Evolutionary conservation across 371 early-diverging fungal genomes (phyloP).

Genomic region (Haplosporangium sp.): DNA sequence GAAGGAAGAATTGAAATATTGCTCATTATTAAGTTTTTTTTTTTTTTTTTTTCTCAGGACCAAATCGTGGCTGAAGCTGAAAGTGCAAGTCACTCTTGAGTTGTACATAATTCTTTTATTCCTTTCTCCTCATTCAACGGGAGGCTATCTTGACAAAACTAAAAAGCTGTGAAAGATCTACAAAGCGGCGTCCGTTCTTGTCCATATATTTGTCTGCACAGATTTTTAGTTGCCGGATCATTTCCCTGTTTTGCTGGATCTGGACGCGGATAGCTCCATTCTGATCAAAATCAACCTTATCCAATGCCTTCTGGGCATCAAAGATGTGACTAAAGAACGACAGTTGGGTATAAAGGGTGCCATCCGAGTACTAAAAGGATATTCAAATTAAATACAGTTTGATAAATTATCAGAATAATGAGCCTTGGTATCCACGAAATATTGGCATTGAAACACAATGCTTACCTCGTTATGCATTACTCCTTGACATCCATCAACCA

Average conservation of each 20-base stretch:
- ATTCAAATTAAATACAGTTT: neutral
- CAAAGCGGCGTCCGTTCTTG: constrained; percentile 71
- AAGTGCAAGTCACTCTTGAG: neutral
- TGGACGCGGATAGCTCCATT: constrained; percentile 30
- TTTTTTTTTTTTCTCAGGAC: neutral
- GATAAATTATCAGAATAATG: neutral
- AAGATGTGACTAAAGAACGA: constrained; percentile 72
- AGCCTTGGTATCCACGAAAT: neutral
- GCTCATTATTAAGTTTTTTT: neutral
- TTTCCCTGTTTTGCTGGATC: constrained; percentile 36
- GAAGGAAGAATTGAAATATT: neutral
- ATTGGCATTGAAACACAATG: neutral
- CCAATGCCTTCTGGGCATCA: constrained; percentile 54
- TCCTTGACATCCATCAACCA: constrained; percentile 77
- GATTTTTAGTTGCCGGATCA: constrained; percentile 52
- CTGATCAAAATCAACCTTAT: constrained; percentile 39
- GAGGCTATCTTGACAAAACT: constrained; percentile 45
- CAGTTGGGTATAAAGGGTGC: constrained; percentile 73
- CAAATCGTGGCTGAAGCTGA: neutral
- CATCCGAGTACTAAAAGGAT: constrained; percentile 65
- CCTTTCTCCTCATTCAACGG: neutral
- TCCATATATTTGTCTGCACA: constrained; percentile 69
- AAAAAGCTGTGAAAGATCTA: constrained; percentile 70
- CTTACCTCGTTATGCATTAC: constrained; percentile 70
- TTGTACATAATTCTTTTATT: neutral